Conservation (phyloP, 192 early-diverging fungal species). For the Backusella tarrabulga region DNA sequence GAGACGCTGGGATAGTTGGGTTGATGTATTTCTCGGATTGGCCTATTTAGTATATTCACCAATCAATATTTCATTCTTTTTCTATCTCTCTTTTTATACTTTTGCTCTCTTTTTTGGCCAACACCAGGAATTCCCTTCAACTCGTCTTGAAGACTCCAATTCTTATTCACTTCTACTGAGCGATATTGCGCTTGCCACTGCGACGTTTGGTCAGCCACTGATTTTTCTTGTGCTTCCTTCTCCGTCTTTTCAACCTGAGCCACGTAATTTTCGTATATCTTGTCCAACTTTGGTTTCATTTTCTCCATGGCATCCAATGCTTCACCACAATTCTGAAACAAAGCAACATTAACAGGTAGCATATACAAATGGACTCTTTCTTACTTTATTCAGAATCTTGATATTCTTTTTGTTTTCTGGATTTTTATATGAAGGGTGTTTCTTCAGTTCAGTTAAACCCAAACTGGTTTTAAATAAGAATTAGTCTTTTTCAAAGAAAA, state of each 20-base stretch:
- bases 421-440: slow-evolving; percentile 52
- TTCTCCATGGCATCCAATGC: slow-evolving; percentile 54
- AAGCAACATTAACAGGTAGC: slow-evolving; percentile 22
- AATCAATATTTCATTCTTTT: not conserved
- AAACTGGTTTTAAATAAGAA: slow-evolving; percentile 38
- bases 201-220: slow-evolving; percentile 1
- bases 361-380: not conserved
- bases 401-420: slow-evolving; percentile 40
- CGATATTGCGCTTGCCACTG: slow-evolving; percentile 9
- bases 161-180: slow-evolving; percentile 5
- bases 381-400: slow-evolving; percentile 31
- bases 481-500: not conserved
- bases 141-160: slow-evolving; percentile 38
- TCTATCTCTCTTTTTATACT: not conserved
- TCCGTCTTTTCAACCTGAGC: not conserved
- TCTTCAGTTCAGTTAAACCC: slow-evolving; percentile 56
- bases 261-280: slow-evolving; percentile 3
- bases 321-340: slow-evolving; percentile 45
- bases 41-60: not conserved
- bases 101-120: not conserved
- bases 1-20: slow-evolving; percentile 13
- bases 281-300: slow-evolving; percentile 55
- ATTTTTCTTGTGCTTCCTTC: not conserved
- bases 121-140: slow-evolving; percentile 27
- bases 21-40: not conserved